phyloP scores from a whole-genome alignment of 805 yeast species.

The Suhomyces pyralidae region DNA sequence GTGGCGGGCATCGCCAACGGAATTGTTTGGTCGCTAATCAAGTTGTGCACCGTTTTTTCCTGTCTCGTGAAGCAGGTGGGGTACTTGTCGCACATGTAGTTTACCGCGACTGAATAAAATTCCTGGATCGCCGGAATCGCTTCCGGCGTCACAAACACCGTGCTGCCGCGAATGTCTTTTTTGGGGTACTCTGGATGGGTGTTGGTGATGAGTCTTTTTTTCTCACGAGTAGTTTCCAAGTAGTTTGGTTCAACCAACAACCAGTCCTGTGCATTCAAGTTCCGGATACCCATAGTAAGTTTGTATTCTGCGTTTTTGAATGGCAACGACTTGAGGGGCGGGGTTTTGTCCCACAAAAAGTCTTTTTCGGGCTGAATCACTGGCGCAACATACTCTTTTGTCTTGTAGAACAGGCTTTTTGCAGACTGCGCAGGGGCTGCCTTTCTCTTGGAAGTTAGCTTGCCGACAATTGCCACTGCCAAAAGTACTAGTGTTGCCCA shows the following conservation, averaged over 20 bases:
- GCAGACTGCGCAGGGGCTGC: background rate
- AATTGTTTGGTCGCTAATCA: conserved; percentile 23
- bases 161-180: conserved; percentile 25
- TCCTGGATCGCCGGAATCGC: conserved; percentile 34
- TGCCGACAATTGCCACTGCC: background rate
- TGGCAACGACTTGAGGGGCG: conserved; percentile 39
- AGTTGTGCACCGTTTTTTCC: conserved; percentile 13
- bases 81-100: conserved; percentile 36
- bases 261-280: conserved; percentile 38
- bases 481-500: background rate
- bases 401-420: background rate
- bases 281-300: conserved; percentile 57
- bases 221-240: conserved; percentile 21
- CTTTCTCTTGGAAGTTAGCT: background rate
- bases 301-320: conserved; percentile 59
- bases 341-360: conserved; percentile 26
- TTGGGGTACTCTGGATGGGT: conserved; percentile 30
- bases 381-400: background rate
- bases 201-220: conserved; percentile 27
- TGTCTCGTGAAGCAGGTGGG: conserved; percentile 34
- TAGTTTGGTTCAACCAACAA: conserved; percentile 38
- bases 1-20: conserved; percentile 12
- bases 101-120: conserved; percentile 28
- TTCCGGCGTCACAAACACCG: conserved; percentile 33
- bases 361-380: conserved; percentile 8